A percentile compares a stretch with the other conserved stretches of the same genome.
Conservation (phyloP, 2,329 filamentous ascomycete species). For the Hirsutella rhossiliensis region DNA sequence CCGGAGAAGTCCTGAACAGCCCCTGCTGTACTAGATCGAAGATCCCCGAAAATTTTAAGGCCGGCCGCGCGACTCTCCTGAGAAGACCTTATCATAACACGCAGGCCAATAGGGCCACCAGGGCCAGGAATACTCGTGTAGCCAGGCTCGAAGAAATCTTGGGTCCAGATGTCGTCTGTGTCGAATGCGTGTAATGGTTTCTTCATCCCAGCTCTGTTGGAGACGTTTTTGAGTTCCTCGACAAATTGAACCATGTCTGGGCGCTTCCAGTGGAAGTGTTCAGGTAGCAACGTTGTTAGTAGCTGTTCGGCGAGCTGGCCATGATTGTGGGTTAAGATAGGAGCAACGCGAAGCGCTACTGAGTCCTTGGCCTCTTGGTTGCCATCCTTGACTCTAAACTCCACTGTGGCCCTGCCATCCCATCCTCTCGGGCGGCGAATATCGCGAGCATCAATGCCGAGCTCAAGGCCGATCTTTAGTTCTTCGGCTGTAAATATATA, state of each 20-base stretch:
- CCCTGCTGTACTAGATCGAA: conserved; percentile 16
- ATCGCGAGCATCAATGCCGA: conserved; percentile 24
- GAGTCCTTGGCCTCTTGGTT: conserved; percentile 8
- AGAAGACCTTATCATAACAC: conserved; percentile 19
- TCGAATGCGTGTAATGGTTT: conserved; percentile 12
- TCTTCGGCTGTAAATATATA: conserved; percentile 15
- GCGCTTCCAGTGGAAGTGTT: not conserved
- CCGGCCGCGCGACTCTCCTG: conserved; percentile 13
- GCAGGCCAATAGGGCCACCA: conserved; percentile 16
- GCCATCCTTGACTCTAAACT: conserved; percentile 16
- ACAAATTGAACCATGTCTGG: conserved; percentile 9
- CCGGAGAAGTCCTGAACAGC: conserved; percentile 14
- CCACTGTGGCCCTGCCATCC: conserved; percentile 15
- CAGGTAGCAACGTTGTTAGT: conserved; percentile 11
- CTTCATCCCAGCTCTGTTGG: conserved; percentile 6
- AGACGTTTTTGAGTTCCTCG: conserved; percentile 6
- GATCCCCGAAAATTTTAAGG: conserved; percentile 17
- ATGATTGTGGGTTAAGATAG: conserved; percentile 25
- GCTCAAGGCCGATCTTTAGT: conserved; percentile 16
- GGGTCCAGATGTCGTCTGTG: conserved; percentile 21
- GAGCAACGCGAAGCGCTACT: conserved; percentile 22
- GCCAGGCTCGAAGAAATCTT: conserved; percentile 26
- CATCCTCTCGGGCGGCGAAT: conserved; percentile 10
- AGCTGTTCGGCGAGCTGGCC: conserved; percentile 16
- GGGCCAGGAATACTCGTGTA: conserved; percentile 26